These are phyloP conservation scores for Chlorella sorokiniana DNA, from an alignment of 139 green algal species.

Conservation along the genomic window DNA sequence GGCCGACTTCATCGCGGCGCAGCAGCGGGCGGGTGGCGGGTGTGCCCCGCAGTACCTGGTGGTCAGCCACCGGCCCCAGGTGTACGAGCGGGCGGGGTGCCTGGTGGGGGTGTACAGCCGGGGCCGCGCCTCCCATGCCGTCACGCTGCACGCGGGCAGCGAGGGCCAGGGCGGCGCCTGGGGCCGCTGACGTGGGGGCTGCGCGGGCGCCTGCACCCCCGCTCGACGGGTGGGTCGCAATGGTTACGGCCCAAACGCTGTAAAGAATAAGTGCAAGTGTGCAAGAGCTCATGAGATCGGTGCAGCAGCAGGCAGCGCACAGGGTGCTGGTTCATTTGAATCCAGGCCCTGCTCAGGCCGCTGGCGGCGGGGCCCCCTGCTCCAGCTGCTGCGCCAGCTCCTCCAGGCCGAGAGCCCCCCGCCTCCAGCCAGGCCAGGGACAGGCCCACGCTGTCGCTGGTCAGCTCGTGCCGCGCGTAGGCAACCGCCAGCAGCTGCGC, in stretches of 20 bases:
- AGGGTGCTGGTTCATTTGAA: neutral
- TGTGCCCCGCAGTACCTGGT: slow-evolving; percentile 73
- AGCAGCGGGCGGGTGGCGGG: neutral
- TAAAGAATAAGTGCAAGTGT: too few relatives aligned
- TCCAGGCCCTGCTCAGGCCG: neutral
- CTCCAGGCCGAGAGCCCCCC: neutral
- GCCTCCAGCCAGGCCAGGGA: slow-evolving; percentile 26
- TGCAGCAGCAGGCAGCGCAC: too few relatives aligned
- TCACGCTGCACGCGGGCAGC: slow-evolving; percentile 40
- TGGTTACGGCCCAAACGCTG: too few relatives aligned
- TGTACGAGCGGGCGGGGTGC: slow-evolving; percentile 66
- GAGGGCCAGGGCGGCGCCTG: neutral
- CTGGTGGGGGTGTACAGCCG: slow-evolving; percentile 69
- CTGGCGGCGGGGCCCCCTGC: neutral
- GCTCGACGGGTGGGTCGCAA: too few relatives aligned
- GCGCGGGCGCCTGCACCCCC: too few relatives aligned
- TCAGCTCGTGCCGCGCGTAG: slow-evolving; percentile 21
- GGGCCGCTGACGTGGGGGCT: neutral
- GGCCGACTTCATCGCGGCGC: slow-evolving; percentile 58
- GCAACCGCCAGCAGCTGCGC: slow-evolving; percentile 28
- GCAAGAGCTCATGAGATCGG: too few relatives aligned
- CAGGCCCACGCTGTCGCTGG: neutral
- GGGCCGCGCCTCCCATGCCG: slow-evolving; percentile 35
- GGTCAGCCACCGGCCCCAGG: slow-evolving; percentile 75
- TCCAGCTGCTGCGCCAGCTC: neutral